These are phyloP conservation scores for Takakia lepidozioides DNA, from an alignment of 225 moss, liverwort and hornwort genomes.

Conservation along the genomic window DNA sequence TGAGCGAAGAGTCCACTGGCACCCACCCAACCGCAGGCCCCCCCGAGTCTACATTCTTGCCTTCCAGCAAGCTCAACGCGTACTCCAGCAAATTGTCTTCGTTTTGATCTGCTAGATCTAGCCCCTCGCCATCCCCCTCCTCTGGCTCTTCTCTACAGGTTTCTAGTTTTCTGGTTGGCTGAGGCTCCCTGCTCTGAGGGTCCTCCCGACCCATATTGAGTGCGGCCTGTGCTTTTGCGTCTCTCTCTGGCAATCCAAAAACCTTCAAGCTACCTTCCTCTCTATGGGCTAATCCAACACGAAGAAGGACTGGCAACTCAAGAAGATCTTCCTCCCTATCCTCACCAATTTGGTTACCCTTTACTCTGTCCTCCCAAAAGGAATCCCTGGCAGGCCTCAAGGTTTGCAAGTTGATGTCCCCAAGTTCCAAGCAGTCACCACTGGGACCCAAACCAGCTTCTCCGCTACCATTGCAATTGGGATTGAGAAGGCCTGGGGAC, in stretches of 20 bases:
- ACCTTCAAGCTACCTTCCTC: too few relatives aligned
- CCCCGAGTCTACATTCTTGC: conserved; percentile 12
- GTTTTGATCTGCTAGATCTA: conserved; percentile 40
- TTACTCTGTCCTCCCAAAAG: too few relatives aligned
- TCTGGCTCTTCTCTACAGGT: conserved; percentile 15
- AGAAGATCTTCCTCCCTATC: conserved; percentile 38
- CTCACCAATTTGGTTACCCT: conserved; percentile 15
- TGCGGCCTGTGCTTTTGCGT: too few relatives aligned
- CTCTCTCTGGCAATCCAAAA: too few relatives aligned
- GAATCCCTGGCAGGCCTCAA: too few relatives aligned
- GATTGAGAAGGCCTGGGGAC: conserved; percentile 42
- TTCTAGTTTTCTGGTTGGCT: too few relatives aligned
- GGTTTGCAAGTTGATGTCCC: conserved; percentile 7
- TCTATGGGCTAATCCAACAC: conserved; percentile 3
- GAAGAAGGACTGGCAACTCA: conserved; percentile 40
- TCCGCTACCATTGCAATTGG: too few relatives aligned
- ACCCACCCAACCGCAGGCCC: conserved; percentile 44
- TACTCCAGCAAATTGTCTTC: conserved; percentile 43
- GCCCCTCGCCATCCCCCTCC: conserved; percentile 2
- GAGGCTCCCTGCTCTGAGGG: too few relatives aligned
- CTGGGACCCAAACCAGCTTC: too few relatives aligned
- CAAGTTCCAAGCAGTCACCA: too few relatives aligned
- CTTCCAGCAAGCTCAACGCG: conserved; percentile 54
- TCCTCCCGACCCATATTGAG: too few relatives aligned
- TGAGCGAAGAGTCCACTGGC: conserved; percentile 43